A percentile compares a stretch with the other conserved stretches of the same genome.
Conservation (phyloP, 164 flowering plant genomes). For the Paratinospora sagittata region DNA sequence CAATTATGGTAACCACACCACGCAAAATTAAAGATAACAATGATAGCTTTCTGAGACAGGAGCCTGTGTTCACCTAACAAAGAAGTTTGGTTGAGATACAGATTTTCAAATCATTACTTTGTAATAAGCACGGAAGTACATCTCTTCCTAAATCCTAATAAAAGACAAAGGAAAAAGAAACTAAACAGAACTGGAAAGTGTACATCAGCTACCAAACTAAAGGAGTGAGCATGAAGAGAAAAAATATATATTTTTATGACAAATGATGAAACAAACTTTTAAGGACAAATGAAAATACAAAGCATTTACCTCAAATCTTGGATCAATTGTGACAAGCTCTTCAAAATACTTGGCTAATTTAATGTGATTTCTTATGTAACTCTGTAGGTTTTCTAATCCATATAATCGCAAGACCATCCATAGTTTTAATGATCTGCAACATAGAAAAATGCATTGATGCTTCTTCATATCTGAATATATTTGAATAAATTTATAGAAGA, state of each 20-base stretch:
- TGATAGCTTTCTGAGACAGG: too few relatives aligned
- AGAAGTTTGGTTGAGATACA: too few relatives aligned
- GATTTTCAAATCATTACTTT: too few relatives aligned
- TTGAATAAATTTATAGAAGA: background rate
- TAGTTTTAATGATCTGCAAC: constrained; percentile 71
- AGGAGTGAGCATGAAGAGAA: background rate
- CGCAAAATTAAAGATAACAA: too few relatives aligned
- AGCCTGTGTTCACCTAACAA: too few relatives aligned
- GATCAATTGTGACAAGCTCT: constrained; percentile 56
- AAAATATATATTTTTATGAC: background rate
- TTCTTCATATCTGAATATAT: background rate
- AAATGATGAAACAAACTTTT: background rate
- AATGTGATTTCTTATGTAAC: constrained; percentile 79
- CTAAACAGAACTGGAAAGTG: too few relatives aligned
- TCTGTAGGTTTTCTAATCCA: constrained; percentile 68
- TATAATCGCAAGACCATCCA: constrained; percentile 96
- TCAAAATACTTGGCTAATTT: constrained; percentile 69
- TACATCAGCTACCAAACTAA: too few relatives aligned
- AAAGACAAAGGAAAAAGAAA: too few relatives aligned
- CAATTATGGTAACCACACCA: too few relatives aligned
- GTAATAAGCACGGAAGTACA: too few relatives aligned
- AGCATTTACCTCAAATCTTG: constrained; percentile 71
- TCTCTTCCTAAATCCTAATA: too few relatives aligned
- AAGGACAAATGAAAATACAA: background rate
- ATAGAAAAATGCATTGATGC: background rate